Evolutionary conservation across 495 filamentous ascomycete species (phyloP).

Genomic region (Podospora pseudocomata): DNA sequence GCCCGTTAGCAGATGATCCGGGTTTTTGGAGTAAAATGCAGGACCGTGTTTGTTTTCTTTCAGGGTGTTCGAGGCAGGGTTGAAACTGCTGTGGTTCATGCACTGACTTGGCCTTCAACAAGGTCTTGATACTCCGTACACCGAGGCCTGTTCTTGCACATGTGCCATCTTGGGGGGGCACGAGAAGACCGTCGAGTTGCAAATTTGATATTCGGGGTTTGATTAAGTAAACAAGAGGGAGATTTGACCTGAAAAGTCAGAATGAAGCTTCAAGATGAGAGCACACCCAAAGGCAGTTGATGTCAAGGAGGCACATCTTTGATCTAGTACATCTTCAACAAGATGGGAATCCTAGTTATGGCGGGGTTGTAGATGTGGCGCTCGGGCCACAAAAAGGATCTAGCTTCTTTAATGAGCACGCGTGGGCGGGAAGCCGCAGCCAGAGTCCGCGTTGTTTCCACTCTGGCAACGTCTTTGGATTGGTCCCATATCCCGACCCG

Average conservation of each 20-base stretch:
- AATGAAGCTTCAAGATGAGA: too few species aligned
- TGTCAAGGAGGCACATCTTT: neutral
- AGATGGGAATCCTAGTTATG: too few species aligned
- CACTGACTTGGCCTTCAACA: conserved; percentile 1
- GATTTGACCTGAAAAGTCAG: too few species aligned
- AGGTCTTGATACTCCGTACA: neutral
- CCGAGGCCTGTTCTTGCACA: neutral
- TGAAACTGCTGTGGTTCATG: conserved; percentile 34
- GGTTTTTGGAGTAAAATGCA: neutral
- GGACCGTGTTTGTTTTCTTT: neutral
- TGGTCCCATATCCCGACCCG: conserved; percentile 7
- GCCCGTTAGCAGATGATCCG: neutral
- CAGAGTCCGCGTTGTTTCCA: neutral
- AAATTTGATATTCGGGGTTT: neutral
- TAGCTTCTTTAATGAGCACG: conserved; percentile 13
- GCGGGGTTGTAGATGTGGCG: neutral
- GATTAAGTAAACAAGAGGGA: too few species aligned
- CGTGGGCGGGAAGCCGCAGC: neutral
- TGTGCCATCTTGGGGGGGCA: neutral
- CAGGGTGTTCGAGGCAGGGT: conserved; percentile 4
- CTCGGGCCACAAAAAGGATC: conserved; percentile 5
- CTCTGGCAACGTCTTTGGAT: conserved; percentile 14
- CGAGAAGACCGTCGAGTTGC: neutral
- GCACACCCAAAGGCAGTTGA: neutral
- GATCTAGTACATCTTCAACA: neutral